A percentile compares a stretch with the other conserved stretches of the same genome.
Evolutionary conservation across 208 protist genomes (phyloP).

Genomic region (Leishmania tarentolae): DNA sequence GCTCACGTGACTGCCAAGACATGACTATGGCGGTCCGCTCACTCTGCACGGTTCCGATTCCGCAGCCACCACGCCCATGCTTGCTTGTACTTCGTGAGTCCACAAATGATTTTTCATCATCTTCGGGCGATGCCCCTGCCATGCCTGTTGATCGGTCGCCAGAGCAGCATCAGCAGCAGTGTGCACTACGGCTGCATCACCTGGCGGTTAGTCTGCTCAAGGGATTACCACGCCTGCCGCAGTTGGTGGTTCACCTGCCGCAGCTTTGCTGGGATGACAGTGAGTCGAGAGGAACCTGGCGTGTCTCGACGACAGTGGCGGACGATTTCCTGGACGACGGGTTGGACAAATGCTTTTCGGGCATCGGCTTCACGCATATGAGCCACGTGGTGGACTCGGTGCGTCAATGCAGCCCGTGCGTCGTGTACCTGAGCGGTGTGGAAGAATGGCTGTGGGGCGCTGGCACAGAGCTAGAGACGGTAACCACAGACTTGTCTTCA

Average conservation of each 20-base stretch:
- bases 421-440: slow-evolving; percentile 65
- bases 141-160: not conserved
- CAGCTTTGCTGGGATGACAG: slow-evolving; percentile 31
- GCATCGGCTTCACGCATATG: slow-evolving; percentile 47
- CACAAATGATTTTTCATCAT: not conserved
- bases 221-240: slow-evolving; percentile 19
- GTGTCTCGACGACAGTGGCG: slow-evolving; percentile 21
- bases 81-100: slow-evolving; percentile 53
- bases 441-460: slow-evolving; percentile 63
- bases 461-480: slow-evolving; percentile 6
- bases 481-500: not conserved
- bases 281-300: slow-evolving; percentile 12
- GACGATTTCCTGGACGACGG: slow-evolving; percentile 16
- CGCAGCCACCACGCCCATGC: slow-evolving; percentile 47
- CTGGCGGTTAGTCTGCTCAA: slow-evolving; percentile 34
- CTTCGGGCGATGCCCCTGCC: slow-evolving; percentile 15
- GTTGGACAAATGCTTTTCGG: not conserved
- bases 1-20: slow-evolving; percentile 60
- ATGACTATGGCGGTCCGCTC: slow-evolving; percentile 50
- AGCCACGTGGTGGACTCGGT: slow-evolving; percentile 53
- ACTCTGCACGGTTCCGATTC: slow-evolving; percentile 62
- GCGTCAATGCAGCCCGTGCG: slow-evolving; percentile 54
- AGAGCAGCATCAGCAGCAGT: slow-evolving; percentile 31
- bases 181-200: slow-evolving; percentile 46
- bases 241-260: slow-evolving; percentile 18